Percentiles rank a stretch among this genome's conserved stretches.
Conservation (phyloP, 768 basidiomycete genomes). For the Leccinum barrowsii region DNA sequence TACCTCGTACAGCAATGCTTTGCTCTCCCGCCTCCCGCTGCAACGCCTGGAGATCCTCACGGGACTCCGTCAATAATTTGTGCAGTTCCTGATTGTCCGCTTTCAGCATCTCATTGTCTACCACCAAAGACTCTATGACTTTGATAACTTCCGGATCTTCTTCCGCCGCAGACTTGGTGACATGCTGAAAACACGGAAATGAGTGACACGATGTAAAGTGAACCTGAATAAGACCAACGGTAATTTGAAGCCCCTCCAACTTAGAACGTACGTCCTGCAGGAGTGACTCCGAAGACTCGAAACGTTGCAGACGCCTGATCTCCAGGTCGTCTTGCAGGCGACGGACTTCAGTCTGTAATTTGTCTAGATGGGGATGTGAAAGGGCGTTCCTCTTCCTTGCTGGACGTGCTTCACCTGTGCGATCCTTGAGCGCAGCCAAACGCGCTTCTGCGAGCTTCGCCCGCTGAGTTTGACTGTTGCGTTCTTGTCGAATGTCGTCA, state of each 20-base stretch:
- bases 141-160: slow-evolving; percentile 60
- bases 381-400: not conserved
- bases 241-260: slow-evolving; percentile 56
- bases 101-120: slow-evolving; percentile 80
- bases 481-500: slow-evolving; percentile 83
- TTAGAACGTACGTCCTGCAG: slow-evolving; percentile 62
- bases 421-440: slow-evolving; percentile 60
- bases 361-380: slow-evolving; percentile 42
- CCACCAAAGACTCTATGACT: slow-evolving; percentile 80
- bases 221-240: slow-evolving; percentile 38
- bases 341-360: slow-evolving; percentile 64
- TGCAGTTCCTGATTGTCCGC: slow-evolving; percentile 80
- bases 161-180: slow-evolving; percentile 31
- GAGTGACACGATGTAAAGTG: slow-evolving; percentile 5
- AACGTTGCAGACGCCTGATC: slow-evolving; percentile 52
- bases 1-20: slow-evolving; percentile 49
- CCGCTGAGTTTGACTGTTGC: slow-evolving; percentile 64
- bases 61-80: slow-evolving; percentile 64
- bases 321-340: slow-evolving; percentile 64
- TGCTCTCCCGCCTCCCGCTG: slow-evolving; percentile 78
- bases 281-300: slow-evolving; percentile 65
- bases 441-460: slow-evolving; percentile 67
- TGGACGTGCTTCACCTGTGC: slow-evolving; percentile 45
- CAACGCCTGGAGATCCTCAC: slow-evolving; percentile 68
- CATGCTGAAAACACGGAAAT: slow-evolving; percentile 33